Base-by-base conservation (phyloP, 177 flowering plant species). In the Telopea speciosissima region DNA sequence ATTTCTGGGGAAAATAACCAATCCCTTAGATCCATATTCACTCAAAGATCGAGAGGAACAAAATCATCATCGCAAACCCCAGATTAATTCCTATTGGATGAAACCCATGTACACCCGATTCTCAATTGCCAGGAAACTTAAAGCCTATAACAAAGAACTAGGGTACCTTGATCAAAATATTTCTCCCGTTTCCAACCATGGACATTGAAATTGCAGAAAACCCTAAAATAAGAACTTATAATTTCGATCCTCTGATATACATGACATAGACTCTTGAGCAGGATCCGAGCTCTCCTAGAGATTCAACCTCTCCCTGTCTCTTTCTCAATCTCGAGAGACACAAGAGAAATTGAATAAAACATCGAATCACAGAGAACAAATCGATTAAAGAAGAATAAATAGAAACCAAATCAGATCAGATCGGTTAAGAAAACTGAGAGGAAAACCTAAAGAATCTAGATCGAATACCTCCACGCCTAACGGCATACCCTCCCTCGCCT, bases 401-500 rank as follows among this genome's bases (percentile, higher is more conserved):
- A 6, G 23, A 58, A 58, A 66, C 8, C 8, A 21, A 74, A 52
- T 49, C 33, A 25, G 68, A 77, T 67, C 73, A 36, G 40, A 36
- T 36, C 40, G 31, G 2, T 28, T 2, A 28, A 28, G 42, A 77
- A 45, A 63, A 44, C 58, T 25, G 58, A 10, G 42, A 28, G 45
- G 22, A 16, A 13, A 23, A 28, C 28, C 17, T 33, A 28, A 70
- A 63, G 56, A 42, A 28, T 9, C 17, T 5, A 17, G n/a, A 58
- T 7, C n/a, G 9, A 19, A 21, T 19, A 58, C 85, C 81, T 76
- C 78, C 36, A 71, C 69, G 82, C 81, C 81, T 73, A 79, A 44
- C 73, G 84, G 86, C 86, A 79, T 79, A 83, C 75, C 76, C 80
- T 68, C 74, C 82, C 81, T 79, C 77, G 81, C 76, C 76, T 67